Percentiles rank a stretch among this genome's conserved stretches.
Evolutionary conservation across 2,329 filamentous ascomycete genomes (phyloP).

Genomic region (Tolypocladium sp.): DNA sequence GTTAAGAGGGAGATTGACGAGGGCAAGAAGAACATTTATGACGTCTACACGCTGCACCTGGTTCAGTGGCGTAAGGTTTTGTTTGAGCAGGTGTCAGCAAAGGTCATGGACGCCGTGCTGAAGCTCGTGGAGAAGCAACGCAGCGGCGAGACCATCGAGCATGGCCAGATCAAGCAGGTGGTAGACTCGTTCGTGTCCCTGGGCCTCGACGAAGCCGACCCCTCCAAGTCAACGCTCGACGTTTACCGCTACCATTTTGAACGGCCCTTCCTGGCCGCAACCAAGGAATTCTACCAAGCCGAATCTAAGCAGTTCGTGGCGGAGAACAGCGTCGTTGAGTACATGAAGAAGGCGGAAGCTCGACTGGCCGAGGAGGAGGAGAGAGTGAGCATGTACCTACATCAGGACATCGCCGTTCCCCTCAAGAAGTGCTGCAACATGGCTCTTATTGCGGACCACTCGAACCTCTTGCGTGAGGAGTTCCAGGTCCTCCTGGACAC

Average conservation of each 20-base stretch:
- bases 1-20: conserved; percentile 98
- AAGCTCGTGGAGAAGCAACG: conserved; percentile 95
- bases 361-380: conserved; percentile 89
- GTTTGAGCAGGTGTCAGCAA: conserved; percentile 72
- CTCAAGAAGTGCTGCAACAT: conserved; percentile 84
- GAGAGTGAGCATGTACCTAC: conserved; percentile 83
- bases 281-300: conserved; percentile 75
- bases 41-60: conserved; percentile 93
- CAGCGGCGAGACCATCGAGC: conserved; percentile 95
- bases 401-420: conserved; percentile 76
- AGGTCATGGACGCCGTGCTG: conserved; percentile 91
- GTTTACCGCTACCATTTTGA: conserved; percentile 93
- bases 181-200: conserved; percentile 95
- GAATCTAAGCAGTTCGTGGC: conserved; percentile 93
- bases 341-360: conserved; percentile 98
- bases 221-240: conserved; percentile 87
- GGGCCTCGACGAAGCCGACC: conserved; percentile 86
- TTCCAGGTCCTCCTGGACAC: conserved; percentile 92
- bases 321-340: conserved; percentile 96
- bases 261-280: conserved; percentile 80
- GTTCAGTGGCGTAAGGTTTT: conserved; percentile 93
- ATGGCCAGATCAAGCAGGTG: conserved; percentile 92
- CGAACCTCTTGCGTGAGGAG: conserved; percentile 78
- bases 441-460: conserved; percentile 84
- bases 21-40: conserved; percentile 95